phyloP scores from a whole-genome alignment of 306 rosid species.

The Carpinus fangiana region DNA sequence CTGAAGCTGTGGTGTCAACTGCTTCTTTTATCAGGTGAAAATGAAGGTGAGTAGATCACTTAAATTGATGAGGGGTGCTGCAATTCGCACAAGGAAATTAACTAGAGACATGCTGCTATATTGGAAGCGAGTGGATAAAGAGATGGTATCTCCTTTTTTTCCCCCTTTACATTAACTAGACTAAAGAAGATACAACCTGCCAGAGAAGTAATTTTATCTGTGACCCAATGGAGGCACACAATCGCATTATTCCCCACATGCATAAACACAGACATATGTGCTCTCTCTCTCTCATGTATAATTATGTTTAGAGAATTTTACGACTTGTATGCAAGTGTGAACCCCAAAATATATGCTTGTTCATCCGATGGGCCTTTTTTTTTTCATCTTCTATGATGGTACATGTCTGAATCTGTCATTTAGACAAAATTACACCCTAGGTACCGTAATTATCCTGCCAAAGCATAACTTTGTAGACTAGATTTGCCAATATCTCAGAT shows the following conservation, averaged over 20 bases:
- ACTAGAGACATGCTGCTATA: slow-evolving; percentile 89
- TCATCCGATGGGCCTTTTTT: not conserved
- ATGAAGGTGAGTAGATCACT: slow-evolving; percentile 85
- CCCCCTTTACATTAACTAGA: slow-evolving; percentile 17
- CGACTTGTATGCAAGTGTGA: not conserved
- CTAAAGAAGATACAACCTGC: slow-evolving; percentile 16
- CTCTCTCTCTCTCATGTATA: not conserved
- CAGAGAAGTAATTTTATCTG: slow-evolving; percentile 18
- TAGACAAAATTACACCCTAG: not conserved
- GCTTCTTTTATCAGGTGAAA: slow-evolving; percentile 60
- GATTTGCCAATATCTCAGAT: not conserved
- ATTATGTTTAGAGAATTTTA: not conserved
- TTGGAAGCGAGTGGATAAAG: slow-evolving; percentile 97
- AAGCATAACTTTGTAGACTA: not conserved
- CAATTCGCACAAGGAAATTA: slow-evolving; percentile 84
- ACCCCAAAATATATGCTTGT: not conserved
- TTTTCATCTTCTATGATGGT: not conserved
- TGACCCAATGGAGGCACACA: not conserved
- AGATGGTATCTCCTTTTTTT: slow-evolving; percentile 62
- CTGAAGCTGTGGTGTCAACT: slow-evolving; percentile 20
- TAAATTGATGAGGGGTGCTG: slow-evolving; percentile 74
- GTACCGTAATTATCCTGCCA: not conserved
- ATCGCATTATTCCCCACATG: not conserved
- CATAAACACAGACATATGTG: not conserved
- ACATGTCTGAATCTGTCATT: not conserved